Conservation (phyloP, 2,329 filamentous ascomycete genomes). For the Elsinoe fawcettii region DNA sequence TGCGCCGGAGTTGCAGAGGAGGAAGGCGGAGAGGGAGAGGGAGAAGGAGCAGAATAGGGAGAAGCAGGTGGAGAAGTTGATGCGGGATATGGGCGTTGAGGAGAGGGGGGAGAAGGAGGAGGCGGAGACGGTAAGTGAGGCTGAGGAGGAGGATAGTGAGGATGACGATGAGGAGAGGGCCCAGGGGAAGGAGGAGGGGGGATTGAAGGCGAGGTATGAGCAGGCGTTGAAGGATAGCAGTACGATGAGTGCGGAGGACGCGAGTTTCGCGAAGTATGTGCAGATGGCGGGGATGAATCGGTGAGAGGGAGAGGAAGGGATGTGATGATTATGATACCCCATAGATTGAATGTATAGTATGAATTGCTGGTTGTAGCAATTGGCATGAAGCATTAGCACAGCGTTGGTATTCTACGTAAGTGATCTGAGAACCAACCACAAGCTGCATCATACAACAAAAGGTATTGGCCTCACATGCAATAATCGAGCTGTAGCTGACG, state of each 20-base stretch:
- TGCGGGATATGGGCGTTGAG: constrained; percentile 77
- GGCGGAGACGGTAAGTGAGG: constrained; percentile 44
- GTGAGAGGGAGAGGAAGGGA: background rate
- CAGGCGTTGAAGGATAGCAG: constrained; percentile 58
- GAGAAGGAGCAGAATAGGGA: constrained; percentile 65
- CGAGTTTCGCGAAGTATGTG: constrained; percentile 24
- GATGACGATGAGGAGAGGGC: constrained; percentile 53
- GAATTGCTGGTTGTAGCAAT: background rate
- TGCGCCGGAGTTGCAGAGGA: constrained; percentile 78
- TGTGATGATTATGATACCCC: constrained; percentile 13
- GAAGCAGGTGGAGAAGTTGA: constrained; percentile 81
- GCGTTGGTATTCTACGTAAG: background rate
- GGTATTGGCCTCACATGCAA: too few species aligned
- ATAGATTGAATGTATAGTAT: constrained; percentile 8
- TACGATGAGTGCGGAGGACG: constrained; percentile 21
- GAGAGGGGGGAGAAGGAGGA: constrained; percentile 29
- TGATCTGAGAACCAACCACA: too few species aligned
- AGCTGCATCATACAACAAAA: too few species aligned
- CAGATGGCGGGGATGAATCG: constrained; percentile 19
- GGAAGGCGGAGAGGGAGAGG: constrained; percentile 66
- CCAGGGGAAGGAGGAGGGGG: constrained; percentile 45
- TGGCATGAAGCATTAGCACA: background rate
- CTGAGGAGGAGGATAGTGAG: constrained; percentile 41
- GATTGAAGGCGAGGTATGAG: constrained; percentile 68
- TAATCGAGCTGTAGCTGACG: too few species aligned